Evolutionary conservation across 441 rosid genomes (phyloP).

Genomic region (Dalechampia spathulata): DNA sequence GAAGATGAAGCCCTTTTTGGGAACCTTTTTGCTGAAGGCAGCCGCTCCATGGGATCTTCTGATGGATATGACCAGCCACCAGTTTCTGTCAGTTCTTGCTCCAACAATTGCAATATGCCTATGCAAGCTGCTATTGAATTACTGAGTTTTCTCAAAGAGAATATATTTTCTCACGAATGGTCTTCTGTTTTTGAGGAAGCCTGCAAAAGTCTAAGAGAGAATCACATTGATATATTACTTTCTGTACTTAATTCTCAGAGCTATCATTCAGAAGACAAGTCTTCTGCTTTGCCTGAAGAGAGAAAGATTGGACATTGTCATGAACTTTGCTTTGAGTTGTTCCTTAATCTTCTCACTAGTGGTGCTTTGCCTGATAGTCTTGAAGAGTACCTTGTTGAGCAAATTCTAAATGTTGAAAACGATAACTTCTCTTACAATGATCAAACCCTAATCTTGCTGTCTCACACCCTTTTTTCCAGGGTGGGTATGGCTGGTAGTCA

Average conservation of each 20-base stretch:
- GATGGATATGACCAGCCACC: conserved; percentile 80
- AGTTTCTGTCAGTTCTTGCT: conserved; percentile 39
- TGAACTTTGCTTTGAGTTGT: conserved; percentile 69
- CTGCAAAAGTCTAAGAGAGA: conserved; percentile 51
- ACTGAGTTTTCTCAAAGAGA: conserved; percentile 70
- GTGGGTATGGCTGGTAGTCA: conserved; percentile 63
- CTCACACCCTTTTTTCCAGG: conserved; percentile 63
- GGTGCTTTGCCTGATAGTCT: conserved; percentile 61
- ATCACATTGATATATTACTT: conserved; percentile 84
- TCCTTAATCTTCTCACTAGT: conserved; percentile 62
- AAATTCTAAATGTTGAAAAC: conserved; percentile 72
- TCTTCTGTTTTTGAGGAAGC: conserved; percentile 71
- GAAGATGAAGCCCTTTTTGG: conserved; percentile 99
- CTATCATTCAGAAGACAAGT: conserved; percentile 41
- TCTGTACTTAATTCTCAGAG: conserved; percentile 51
- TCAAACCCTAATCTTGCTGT: conserved; percentile 74
- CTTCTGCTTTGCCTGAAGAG: conserved; percentile 53
- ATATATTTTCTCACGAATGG: conserved; percentile 70
- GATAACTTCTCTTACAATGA: conserved; percentile 61
- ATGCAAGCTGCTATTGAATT: conserved; percentile 80
- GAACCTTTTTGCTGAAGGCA: conserved; percentile 87
- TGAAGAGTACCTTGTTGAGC: conserved; percentile 74
- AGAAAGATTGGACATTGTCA: conserved; percentile 44
- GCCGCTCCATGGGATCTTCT: conserved; percentile 69
- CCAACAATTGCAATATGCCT: conserved; percentile 69